phyloP scores from a whole-genome alignment of 1,284 basidiomycete species.

The Pyrrhoderma lamaoense region DNA sequence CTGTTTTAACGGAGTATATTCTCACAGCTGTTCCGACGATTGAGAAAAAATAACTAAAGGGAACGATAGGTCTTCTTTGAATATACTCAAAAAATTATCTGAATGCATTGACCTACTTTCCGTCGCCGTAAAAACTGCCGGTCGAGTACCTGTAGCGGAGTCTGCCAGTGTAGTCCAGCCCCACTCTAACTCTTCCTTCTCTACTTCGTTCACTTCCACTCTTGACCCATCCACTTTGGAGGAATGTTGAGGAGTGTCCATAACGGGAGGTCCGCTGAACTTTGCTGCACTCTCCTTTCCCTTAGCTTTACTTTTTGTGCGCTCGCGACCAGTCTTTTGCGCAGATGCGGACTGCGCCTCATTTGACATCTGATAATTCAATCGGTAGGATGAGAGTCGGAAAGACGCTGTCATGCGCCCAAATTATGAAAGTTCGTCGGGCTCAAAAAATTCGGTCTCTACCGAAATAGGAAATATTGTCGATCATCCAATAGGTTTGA shows the following conservation, averaged over 20 bases:
- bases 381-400: background rate
- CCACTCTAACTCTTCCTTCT: slow-evolving; percentile 41
- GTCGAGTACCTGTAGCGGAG: slow-evolving; percentile 53
- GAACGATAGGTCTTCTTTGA: slow-evolving; percentile 18
- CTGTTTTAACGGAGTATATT: slow-evolving; percentile 72
- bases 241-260: too few species aligned
- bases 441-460: slow-evolving; percentile 7
- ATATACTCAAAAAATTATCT: slow-evolving; percentile 6
- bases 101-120: slow-evolving; percentile 50
- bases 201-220: slow-evolving; percentile 6
- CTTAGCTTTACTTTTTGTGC: slow-evolving; percentile 6
- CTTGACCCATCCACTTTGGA: background rate
- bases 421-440: background rate
- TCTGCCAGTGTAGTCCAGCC: slow-evolving; percentile 70
- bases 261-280: background rate
- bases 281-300: slow-evolving; percentile 11
- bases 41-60: slow-evolving; percentile 78
- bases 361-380: background rate
- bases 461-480: background rate
- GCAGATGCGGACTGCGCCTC: background rate
- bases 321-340: background rate
- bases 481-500: too few species aligned
- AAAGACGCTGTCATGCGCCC: slow-evolving; percentile 1
- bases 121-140: slow-evolving; percentile 82
- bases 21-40: slow-evolving; percentile 71